phyloP scores from a whole-genome alignment of 2,329 filamentous ascomycete species.

The Aspergillus caelatus region DNA sequence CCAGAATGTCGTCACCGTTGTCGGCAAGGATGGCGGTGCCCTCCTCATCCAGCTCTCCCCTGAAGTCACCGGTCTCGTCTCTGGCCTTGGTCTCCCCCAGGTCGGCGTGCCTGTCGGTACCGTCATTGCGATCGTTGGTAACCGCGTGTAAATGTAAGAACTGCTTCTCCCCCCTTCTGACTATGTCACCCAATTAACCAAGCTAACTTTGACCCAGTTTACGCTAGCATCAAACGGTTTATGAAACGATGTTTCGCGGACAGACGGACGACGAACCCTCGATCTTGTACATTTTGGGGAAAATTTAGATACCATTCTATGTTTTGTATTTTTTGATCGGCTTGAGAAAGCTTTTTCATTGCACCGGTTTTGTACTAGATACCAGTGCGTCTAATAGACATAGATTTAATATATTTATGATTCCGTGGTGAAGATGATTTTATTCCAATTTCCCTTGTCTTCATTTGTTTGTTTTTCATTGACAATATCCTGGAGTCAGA shows the following conservation, averaged over 20 bases:
- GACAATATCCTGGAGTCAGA: too few species aligned
- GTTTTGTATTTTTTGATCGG: background rate
- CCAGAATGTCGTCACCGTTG: conserved; percentile 26
- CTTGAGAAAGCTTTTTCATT: background rate
- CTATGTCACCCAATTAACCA: too few species aligned
- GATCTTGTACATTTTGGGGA: background rate
- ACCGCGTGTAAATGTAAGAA: background rate
- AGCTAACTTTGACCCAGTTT: background rate
- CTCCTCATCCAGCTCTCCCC: conserved; percentile 35
- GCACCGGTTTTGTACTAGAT: background rate
- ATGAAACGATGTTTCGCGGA: background rate
- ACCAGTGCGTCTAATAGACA: background rate
- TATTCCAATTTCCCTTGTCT: too few species aligned
- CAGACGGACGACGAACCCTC: background rate
- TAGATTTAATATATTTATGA: background rate
- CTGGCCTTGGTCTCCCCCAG: conserved; percentile 29
- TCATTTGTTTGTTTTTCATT: too few species aligned
- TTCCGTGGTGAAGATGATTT: too few species aligned
- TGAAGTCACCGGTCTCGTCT: conserved; percentile 29
- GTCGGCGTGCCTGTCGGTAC: conserved; percentile 22
- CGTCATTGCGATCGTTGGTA: background rate
- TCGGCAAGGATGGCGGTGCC: conserved; percentile 25
- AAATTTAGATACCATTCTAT: background rate
- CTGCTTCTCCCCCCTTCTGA: too few species aligned
- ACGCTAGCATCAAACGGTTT: background rate